Percentiles rank a stretch among this genome's conserved stretches.
Conservation (phyloP, 1,139 yeast species). For the Suhomyces kunorum region DNA sequence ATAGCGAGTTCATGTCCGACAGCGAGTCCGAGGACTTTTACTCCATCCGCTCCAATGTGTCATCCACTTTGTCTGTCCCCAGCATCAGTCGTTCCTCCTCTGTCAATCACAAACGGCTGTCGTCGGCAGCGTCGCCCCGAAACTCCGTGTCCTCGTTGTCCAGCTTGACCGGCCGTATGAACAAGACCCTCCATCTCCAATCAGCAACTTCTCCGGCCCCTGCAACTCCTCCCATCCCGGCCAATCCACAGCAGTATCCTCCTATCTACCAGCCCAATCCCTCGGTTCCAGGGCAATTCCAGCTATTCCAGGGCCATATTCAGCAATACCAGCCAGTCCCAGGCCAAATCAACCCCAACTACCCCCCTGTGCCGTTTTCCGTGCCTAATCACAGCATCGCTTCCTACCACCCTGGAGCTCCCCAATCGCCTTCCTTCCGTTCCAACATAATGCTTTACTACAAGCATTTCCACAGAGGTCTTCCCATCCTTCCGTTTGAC, state of each 20-base stretch:
- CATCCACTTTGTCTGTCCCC: constrained; percentile 9
- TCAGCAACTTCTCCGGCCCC: constrained; percentile 1
- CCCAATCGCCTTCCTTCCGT: constrained; percentile 6
- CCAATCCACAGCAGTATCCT: not conserved
- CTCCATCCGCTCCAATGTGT: constrained; percentile 25
- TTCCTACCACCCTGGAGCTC: constrained; percentile 6
- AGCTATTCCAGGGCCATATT: not conserved
- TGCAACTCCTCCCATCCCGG: not conserved
- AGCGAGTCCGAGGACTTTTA: constrained; percentile 45
- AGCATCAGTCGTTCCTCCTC: constrained; percentile 10
- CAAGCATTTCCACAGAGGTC: constrained; percentile 51
- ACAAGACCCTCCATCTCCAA: constrained; percentile 24
- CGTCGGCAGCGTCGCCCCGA: constrained; percentile 45
- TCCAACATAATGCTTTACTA: constrained; percentile 45
- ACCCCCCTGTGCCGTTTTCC: not conserved
- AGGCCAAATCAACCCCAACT: constrained; percentile 1
- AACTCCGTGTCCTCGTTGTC: constrained; percentile 47
- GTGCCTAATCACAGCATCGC: not conserved
- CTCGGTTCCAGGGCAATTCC: constrained; percentile 3
- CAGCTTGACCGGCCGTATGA: constrained; percentile 48
- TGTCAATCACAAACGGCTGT: constrained; percentile 8
- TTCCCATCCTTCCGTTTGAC: constrained; percentile 60
- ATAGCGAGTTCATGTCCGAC: constrained; percentile 32
- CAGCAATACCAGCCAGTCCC: not conserved
- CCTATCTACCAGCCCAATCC: not conserved